Base-by-base conservation (phyloP, 306 rosid genomes). In the Citrullus colocynthis region DNA sequence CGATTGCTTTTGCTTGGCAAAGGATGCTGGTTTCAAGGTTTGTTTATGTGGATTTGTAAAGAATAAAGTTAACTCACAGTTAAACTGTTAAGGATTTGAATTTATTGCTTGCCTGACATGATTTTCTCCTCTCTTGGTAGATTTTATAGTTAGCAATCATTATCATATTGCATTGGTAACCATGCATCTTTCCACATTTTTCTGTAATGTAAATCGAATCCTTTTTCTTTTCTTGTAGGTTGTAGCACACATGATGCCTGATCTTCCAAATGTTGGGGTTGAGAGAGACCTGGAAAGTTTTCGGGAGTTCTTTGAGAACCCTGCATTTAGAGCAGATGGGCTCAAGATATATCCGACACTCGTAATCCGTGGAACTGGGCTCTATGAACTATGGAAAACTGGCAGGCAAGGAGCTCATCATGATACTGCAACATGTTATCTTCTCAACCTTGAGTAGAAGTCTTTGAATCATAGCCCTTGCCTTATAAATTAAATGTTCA, bases 231-330 rank as follows among this genome's bases (percentile, higher is more conserved):
- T 79, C 78, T 76, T 83, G 39, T 84, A 95, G 99, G 97, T 95
- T 80, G 97, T 95, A 77, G 99, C 97, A 41, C 99, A 95, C 89
- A 95, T 92, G 99, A 95, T 95, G 99, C 99, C 99, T 42, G 99
- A 95, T 85, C 99, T 95, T 86, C 99, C 99, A 45, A 95, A 95
- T 82, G 99, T 95, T 63, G 99, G 99, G 64, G 93, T 95, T 78
- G 99, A 91, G 86, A 92, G 97, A 81, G 99, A 95, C 86, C 81
- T 95, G 97, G 99, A 95, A 90, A 95, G 99, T 83, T 95, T 95
- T 64, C 82, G 89, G 48, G 99, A 95, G 78, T 95, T 95, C 83
- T 92, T 95, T 76, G 97, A 95, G 88, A 92, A 91, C 67, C 99
- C 97, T 59, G 74, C 48, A 69, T 95, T 95, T 86, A 84, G 97